phyloP scores from a whole-genome alignment of 208 protist genomes.

The Phytomonas serpens region DNA sequence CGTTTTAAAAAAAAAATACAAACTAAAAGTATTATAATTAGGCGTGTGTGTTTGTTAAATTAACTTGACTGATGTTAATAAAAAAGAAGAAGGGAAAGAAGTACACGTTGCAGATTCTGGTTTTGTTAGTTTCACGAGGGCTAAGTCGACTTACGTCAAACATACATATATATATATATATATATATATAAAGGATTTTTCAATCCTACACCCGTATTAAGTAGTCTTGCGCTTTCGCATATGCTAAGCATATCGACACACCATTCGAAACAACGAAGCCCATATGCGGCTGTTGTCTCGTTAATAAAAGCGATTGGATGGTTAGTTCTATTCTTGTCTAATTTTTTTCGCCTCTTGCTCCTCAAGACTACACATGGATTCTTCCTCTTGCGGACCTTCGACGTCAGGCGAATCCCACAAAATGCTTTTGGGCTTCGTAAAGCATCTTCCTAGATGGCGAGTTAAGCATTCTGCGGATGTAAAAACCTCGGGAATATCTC shows the following conservation, averaged over 20 bases:
- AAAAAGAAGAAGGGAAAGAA: not conserved
- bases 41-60: not conserved
- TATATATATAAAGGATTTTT: not conserved
- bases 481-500: conserved; percentile 70
- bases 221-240: not conserved
- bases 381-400: not conserved
- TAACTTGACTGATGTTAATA: not conserved
- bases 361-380: not conserved
- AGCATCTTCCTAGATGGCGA: conserved; percentile 45
- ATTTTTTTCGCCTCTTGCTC: not conserved
- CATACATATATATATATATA: no score
- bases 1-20: not conserved
- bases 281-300: not conserved
- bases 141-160: not conserved
- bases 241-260: not conserved
- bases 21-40: not conserved
- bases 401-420: conserved; percentile 12
- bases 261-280: not conserved
- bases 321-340: not conserved
- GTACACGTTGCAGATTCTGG: not conserved
- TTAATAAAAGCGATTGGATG: not conserved
- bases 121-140: not conserved
- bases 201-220: not conserved
- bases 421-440: conserved; percentile 27
- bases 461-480: conserved; percentile 33